Percentiles rank a stretch among this genome's conserved stretches.
phyloP scores from a whole-genome alignment of 495 filamentous ascomycete species.

The Aspergillus sclerotiicarbonarius region DNA sequence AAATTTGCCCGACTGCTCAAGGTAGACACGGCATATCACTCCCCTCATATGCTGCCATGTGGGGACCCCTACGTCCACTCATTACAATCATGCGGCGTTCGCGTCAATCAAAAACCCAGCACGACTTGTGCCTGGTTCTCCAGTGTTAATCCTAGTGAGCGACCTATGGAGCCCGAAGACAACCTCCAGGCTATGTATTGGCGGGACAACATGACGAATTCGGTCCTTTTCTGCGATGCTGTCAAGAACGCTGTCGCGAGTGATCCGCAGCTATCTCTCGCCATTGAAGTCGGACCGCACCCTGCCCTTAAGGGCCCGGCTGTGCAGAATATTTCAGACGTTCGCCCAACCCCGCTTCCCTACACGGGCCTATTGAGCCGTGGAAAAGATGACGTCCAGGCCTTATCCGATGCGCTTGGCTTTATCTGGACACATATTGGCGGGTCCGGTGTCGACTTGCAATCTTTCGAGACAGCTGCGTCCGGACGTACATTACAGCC shows the following conservation, averaged over 20 bases:
- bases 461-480: conserved; percentile 5
- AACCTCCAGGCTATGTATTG: too few species aligned
- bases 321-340: conserved; percentile 10
- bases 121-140: too few species aligned
- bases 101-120: too few species aligned
- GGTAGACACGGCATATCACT: conserved; percentile 59
- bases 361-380: conserved; percentile 13
- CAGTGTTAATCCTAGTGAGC: too few species aligned
- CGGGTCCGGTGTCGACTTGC: conserved; percentile 7
- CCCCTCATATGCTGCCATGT: conserved; percentile 51
- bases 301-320: conserved; percentile 11
- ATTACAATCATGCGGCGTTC: too few species aligned
- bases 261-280: neutral
- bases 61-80: conserved; percentile 36
- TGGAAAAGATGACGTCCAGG: conserved; percentile 5
- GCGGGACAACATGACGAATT: conserved; percentile 19
- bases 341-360: neutral
- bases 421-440: conserved; percentile 8
- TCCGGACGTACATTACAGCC: conserved; percentile 2
- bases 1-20: conserved; percentile 39
- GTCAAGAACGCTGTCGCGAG: conserved; percentile 2
- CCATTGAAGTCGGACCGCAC: conserved; percentile 15
- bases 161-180: too few species aligned
- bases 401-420: conserved; percentile 7
- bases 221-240: conserved; percentile 17